Evolutionary conservation across 1,284 basidiomycete genomes (phyloP), one percentile per base, ranked within the genome.

Genomic region (Trametes sp.): DNA sequence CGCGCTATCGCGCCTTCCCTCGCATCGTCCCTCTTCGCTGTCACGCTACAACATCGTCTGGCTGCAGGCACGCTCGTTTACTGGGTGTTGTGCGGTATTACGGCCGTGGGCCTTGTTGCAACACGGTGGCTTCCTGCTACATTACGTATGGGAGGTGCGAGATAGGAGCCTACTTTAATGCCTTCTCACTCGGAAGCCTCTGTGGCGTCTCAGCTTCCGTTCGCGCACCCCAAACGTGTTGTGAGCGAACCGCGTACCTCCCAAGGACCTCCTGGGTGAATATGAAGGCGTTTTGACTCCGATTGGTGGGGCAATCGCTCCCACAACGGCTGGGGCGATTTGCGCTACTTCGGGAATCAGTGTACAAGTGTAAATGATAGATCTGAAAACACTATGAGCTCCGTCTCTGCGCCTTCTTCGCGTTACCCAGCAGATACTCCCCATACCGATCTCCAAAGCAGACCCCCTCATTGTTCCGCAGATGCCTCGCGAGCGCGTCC

Each of bases 1-100:
- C 84, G 93, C 41, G 84, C 90, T 24, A 81, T 94, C 64, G 92
- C 92, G 4, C 92, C 93, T 4, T 84, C 86, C 2, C 74, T 79
- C 10, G 78, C 86, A 0, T 86, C 85, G 50, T 88, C 88, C 28
- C 76, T 89, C 60, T 90, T 87, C 73, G 88, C 89, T 26, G 69
- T 88, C 8, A 87, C 87, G 4, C 82, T 87, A 21, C 77, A 82
- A 63, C 77, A 80, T 26, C 59, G 64, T 19, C 65, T 70, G 19
- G 51, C 70, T 2, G 64, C 61, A 11, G 73, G 72, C 9, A 63
- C 59, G 24, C 50, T 73, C 45, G 74, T 75, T 1, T 75, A 75
- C 44, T 58, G 63, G 55, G 64, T 74, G 2, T 61, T 74, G 29
- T 45, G 67, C 36, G 61, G 26, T 1, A 46, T 71, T 24, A 58